phyloP scores from a whole-genome alignment of 805 yeast species.

The Teunomyces kruisii region DNA sequence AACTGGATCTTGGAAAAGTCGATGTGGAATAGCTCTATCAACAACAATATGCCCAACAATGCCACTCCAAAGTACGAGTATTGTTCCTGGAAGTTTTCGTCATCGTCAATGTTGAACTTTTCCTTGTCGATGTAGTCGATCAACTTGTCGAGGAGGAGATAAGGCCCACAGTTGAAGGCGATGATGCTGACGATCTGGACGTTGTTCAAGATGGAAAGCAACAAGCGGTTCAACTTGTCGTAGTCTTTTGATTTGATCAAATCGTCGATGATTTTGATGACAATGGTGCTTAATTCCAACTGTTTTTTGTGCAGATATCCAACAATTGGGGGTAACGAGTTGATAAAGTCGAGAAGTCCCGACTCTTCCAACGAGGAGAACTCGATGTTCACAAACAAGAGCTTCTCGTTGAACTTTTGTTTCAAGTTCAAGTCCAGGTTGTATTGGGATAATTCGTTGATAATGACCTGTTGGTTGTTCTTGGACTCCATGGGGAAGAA shows the following conservation, averaged over 20 bases:
- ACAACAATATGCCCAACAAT: conserved; percentile 36
- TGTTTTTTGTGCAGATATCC: conserved; percentile 24
- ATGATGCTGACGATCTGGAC: conserved; percentile 17
- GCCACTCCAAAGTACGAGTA: conserved; percentile 69
- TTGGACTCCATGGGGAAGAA: conserved; percentile 30
- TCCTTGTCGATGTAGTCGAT: conserved; percentile 17
- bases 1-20: conserved; percentile 23
- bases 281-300: conserved; percentile 20
- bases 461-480: conserved; percentile 20
- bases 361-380: conserved; percentile 43
- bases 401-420: conserved; percentile 28
- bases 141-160: conserved; percentile 13
- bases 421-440: conserved; percentile 20
- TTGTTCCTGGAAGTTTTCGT: conserved; percentile 60
- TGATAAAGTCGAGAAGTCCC: conserved; percentile 29
- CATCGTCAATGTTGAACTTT: conserved; percentile 40
- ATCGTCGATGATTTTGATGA: conserved; percentile 21
- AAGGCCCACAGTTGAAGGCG: conserved; percentile 9
- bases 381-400: conserved; percentile 34
- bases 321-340: conserved; percentile 18
- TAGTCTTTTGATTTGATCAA: conserved; percentile 25
- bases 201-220: conserved; percentile 10
- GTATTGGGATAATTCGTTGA: conserved; percentile 27
- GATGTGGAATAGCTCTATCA: conserved; percentile 24
- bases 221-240: conserved; percentile 27